Conservation (phyloP, 1,284 basidiomycete species). For the Paramarasmius palmivorus region DNA sequence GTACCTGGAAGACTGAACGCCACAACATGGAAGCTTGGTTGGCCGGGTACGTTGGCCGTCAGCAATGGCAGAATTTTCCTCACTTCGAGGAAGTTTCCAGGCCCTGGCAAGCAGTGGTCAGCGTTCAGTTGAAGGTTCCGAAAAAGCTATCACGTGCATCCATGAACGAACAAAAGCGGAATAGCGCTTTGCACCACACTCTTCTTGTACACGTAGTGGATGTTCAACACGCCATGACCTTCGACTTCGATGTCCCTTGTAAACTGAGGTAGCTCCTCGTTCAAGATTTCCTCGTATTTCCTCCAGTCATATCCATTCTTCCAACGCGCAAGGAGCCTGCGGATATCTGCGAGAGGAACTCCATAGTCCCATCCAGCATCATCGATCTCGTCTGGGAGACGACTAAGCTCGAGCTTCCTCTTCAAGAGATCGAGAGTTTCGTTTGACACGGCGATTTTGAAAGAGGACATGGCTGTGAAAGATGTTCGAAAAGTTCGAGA, state of each 20-base stretch:
- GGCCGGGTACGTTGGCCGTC: constrained; percentile 26
- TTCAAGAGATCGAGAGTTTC: constrained; percentile 34
- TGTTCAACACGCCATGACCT: constrained; percentile 39
- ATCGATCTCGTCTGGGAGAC: constrained; percentile 49
- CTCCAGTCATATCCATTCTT: constrained; percentile 49
- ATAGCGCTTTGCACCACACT: constrained; percentile 42
- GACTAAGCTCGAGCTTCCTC: constrained; percentile 40
- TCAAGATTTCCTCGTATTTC: constrained; percentile 40
- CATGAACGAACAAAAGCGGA: constrained; percentile 54
- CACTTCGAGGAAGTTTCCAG: constrained; percentile 57
- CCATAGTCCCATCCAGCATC: constrained; percentile 45
- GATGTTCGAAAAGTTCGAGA: no score
- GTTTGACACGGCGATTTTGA: constrained; percentile 43
- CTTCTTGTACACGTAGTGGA: constrained; percentile 53
- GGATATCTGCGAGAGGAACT: constrained; percentile 44
- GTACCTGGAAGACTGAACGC: constrained; percentile 49
- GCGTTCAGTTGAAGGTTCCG: neutral
- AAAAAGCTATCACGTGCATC: constrained; percentile 37
- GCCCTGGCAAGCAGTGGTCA: constrained; percentile 58
- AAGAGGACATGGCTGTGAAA: constrained; percentile 25
- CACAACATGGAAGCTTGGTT: constrained; percentile 49
- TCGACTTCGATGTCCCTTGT: constrained; percentile 45
- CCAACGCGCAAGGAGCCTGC: constrained; percentile 44
- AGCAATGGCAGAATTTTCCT: constrained; percentile 54
- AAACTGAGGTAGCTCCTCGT: constrained; percentile 48